These are phyloP conservation scores for Globisporangium solare DNA, from an alignment of 352 stramenopile genomes.

Conservation along the genomic window DNA sequence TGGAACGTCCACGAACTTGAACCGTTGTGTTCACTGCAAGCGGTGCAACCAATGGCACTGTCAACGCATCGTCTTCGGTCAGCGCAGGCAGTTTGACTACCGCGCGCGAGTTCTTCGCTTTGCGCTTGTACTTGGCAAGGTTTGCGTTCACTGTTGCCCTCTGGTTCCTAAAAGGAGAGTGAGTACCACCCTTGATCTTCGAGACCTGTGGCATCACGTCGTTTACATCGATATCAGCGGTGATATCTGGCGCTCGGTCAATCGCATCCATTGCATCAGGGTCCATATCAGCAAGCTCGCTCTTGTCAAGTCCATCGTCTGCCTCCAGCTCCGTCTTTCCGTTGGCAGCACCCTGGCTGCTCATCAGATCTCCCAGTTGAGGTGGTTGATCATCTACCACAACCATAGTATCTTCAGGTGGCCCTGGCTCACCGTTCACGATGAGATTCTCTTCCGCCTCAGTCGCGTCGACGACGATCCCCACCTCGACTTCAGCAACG, in stretches of 20 bases:
- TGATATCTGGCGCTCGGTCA: constrained; percentile 40
- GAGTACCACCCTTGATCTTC: constrained; percentile 30
- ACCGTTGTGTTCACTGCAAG: constrained; percentile 83
- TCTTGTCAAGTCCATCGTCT: constrained; percentile 3
- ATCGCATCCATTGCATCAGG: constrained; percentile 30
- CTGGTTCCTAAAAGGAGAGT: constrained; percentile 23
- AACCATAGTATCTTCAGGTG: not conserved
- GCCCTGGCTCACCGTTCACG: not conserved
- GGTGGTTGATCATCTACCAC: not conserved
- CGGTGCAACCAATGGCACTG: constrained; percentile 70
- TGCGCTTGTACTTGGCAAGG: constrained; percentile 73
- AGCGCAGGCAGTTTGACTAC: constrained; percentile 64
- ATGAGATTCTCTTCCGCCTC: constrained; percentile 10
- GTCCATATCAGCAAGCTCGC: constrained; percentile 9
- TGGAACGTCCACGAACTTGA: constrained; percentile 73
- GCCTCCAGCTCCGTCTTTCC: not conserved
- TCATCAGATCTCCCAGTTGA: not conserved
- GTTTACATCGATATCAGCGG: constrained; percentile 43
- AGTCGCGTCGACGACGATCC: constrained; percentile 24
- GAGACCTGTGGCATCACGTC: constrained; percentile 47
- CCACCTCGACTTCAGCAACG: constrained; percentile 28
- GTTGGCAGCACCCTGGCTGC: not conserved
- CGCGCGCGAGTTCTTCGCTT: constrained; percentile 58
- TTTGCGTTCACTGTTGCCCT: constrained; percentile 51
- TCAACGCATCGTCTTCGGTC: constrained; percentile 52